Conservation (phyloP, 192 early-diverging fungal species). For the Umbelopsis isabellina region DNA sequence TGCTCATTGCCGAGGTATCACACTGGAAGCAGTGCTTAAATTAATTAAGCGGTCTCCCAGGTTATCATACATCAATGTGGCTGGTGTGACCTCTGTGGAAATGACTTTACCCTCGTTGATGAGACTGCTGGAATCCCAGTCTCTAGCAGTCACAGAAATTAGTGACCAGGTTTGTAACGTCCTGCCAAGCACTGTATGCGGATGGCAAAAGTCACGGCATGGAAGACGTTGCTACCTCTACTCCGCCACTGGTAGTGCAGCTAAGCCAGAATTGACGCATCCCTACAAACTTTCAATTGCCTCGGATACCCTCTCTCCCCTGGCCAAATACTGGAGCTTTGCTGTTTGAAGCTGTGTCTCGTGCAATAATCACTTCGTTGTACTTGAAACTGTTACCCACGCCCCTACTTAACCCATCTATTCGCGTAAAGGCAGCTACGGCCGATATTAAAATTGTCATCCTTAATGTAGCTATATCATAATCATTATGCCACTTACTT, state of each 20-base stretch:
- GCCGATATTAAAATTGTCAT: no score
- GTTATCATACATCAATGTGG: slow-evolving; percentile 1
- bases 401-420: no score
- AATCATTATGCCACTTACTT: no score
- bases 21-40: not conserved
- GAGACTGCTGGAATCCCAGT: slow-evolving; percentile 5
- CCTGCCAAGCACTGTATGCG: not conserved
- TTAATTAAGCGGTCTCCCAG: not conserved
- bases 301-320: not conserved
- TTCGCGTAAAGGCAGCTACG: no score
- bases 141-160: not conserved
- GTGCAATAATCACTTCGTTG: no score
- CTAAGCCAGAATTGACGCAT: not conserved
- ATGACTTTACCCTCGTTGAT: slow-evolving; percentile 4
- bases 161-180: slow-evolving; percentile 9
- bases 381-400: no score
- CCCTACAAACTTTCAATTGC: not conserved
- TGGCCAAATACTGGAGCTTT: slow-evolving; percentile 2
- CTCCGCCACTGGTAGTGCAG: not conserved
- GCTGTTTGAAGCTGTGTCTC: not conserved
- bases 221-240: not conserved
- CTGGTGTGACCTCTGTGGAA: not conserved
- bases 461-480: no score
- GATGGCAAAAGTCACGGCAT: not conserved
- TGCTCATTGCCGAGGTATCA: not conserved